A percentile compares a stretch with the other conserved stretches of the same genome.
Conservation (phyloP, 345 rosid species). For the Syzygium jambos region DNA sequence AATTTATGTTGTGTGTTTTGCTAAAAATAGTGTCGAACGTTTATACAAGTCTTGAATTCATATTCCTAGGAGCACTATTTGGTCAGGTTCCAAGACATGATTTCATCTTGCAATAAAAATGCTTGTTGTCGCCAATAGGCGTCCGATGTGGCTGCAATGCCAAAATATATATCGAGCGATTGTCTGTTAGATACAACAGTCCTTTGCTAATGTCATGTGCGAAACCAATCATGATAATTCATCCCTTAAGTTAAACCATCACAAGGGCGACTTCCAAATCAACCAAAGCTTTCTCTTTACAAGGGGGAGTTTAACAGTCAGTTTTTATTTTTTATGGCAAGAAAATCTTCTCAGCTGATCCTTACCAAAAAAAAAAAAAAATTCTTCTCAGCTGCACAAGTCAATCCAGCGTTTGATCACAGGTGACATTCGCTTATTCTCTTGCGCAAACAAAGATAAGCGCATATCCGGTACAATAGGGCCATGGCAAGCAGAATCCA, state of each 20-base stretch:
- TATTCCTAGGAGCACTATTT: neutral
- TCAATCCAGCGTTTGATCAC: slow-evolving; percentile 12
- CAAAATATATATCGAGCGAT: neutral
- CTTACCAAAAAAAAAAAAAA: too few species aligned
- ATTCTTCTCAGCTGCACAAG: neutral
- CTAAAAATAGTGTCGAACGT: neutral
- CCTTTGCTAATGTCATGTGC: too few species aligned
- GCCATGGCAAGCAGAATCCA: slow-evolving; percentile 88
- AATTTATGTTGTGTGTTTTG: neutral
- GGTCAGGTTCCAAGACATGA: neutral
- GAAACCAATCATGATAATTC: neutral
- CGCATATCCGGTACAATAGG: slow-evolving; percentile 46
- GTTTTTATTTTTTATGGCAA: neutral
- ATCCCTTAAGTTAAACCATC: neutral
- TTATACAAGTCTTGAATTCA: neutral
- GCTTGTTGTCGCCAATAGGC: neutral
- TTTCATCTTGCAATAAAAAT: neutral
- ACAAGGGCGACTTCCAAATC: neutral
- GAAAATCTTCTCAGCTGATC: neutral
- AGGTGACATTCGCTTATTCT: slow-evolving; percentile 53
- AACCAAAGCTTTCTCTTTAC: neutral
- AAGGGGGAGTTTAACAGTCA: neutral
- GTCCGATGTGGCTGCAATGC: neutral
- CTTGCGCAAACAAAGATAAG: slow-evolving; percentile 65
- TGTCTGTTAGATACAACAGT: too few species aligned